Conservation (phyloP, 495 filamentous ascomycete genomes). For the Penicillium mononematosum region DNA sequence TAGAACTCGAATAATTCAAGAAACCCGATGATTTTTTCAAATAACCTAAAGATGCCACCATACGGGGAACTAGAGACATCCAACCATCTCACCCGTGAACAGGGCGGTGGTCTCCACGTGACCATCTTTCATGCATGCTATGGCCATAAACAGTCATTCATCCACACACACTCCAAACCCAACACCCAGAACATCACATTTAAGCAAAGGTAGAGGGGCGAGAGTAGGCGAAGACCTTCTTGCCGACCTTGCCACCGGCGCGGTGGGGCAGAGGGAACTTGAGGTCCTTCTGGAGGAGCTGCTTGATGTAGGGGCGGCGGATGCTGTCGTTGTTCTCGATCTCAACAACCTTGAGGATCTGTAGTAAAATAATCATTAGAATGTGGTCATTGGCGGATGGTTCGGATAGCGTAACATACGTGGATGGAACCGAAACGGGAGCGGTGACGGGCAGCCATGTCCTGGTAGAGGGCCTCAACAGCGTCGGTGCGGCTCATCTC, state of each 20-base stretch:
- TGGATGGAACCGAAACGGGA: slow-evolving; percentile 96
- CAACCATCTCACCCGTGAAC: slow-evolving; percentile 40
- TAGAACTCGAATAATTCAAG: slow-evolving; percentile 22
- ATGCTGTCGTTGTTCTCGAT: slow-evolving; percentile 87
- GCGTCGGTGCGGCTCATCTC: slow-evolving; percentile 94
- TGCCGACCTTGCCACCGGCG: slow-evolving; percentile 67
- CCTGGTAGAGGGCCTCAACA: slow-evolving; percentile 96
- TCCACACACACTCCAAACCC: slow-evolving; percentile 47
- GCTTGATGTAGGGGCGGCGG: slow-evolving; percentile 98
- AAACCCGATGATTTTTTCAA: slow-evolving; percentile 47
- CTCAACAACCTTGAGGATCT: slow-evolving; percentile 99
- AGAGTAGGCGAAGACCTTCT: slow-evolving; percentile 87
- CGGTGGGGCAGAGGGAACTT: slow-evolving; percentile 99
- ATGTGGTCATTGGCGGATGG: slow-evolving; percentile 25
- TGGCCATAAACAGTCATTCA: slow-evolving; percentile 52
- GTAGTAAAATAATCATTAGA: slow-evolving; percentile 21
- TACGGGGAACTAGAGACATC: slow-evolving; percentile 50
- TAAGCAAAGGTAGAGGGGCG: slow-evolving; percentile 86
- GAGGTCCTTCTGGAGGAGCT: slow-evolving; percentile 90
- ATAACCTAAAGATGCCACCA: slow-evolving; percentile 47
- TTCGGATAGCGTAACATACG: slow-evolving; percentile 56
- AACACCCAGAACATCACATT: slow-evolving; percentile 43
- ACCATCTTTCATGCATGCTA: slow-evolving; percentile 49
- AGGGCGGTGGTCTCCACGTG: slow-evolving; percentile 42
- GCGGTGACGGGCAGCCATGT: slow-evolving; percentile 98